A percentile compares a stretch with the other conserved stretches of the same genome.
Evolutionary conservation across 1,284 basidiomycete species (phyloP).

Genomic region (Veloboletus limbatus): DNA sequence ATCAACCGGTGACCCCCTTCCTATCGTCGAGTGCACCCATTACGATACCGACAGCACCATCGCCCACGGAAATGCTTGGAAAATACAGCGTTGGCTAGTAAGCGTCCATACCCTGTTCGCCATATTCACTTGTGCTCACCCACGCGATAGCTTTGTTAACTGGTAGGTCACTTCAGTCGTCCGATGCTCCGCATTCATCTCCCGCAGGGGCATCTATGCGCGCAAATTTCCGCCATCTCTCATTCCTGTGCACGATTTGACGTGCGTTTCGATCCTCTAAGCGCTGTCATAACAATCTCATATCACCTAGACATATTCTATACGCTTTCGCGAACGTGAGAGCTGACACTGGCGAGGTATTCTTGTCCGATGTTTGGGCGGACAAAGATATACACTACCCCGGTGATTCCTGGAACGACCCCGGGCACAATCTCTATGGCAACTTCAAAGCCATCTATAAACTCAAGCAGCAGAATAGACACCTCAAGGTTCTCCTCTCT

Average conservation of each 20-base stretch:
- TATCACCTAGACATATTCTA: conserved; percentile 60
- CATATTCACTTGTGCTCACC: conserved; percentile 8
- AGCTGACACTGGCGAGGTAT: conserved; percentile 79
- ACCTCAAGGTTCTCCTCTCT: conserved; percentile 82
- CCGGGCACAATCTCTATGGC: conserved; percentile 84
- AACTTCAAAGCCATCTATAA: conserved; percentile 92
- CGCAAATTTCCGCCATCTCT: conserved; percentile 81
- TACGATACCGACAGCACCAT: conserved; percentile 11
- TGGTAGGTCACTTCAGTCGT: conserved; percentile 45
- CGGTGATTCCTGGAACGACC: conserved; percentile 88
- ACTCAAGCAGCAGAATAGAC: conserved; percentile 83
- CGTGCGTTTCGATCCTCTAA: conserved; percentile 50
- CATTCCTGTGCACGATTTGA: conserved; percentile 81
- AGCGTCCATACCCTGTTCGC: conserved; percentile 34
- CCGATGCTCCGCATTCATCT: conserved; percentile 11
- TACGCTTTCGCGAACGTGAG: conserved; percentile 91
- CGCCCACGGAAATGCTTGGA: conserved; percentile 35
- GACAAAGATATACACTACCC: conserved; percentile 88
- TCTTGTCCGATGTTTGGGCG: conserved; percentile 88
- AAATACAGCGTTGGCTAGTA: conserved; percentile 81
- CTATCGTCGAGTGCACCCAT: conserved; percentile 7
- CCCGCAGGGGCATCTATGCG: conserved; percentile 87
- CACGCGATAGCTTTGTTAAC: conserved; percentile 61
- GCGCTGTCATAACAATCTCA: conserved; percentile 11
- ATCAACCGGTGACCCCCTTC: conserved; percentile 12